Evolutionary conservation across 2,329 filamentous ascomycete genomes (phyloP).

Genomic region (Emergomyces orientalis): DNA sequence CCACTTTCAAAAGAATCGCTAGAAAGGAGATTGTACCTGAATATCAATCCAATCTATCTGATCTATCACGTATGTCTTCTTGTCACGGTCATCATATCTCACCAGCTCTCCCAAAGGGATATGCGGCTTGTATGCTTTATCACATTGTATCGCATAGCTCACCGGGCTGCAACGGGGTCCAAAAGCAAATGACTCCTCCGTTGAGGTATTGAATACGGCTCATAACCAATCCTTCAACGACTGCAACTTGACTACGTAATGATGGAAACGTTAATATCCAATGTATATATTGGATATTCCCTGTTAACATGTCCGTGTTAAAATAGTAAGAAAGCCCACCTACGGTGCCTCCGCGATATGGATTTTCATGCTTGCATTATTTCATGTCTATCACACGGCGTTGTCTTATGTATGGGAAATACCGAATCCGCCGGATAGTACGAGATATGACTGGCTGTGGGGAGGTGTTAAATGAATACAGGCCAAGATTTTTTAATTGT

Average conservation of each 20-base stretch:
- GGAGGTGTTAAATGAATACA: not conserved
- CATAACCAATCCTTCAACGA: conserved; percentile 10
- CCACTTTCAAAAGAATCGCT: not conserved
- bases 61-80: conserved; percentile 24
- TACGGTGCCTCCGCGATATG: conserved; percentile 28
- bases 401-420: too few species aligned
- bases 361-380: conserved; percentile 21
- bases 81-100: conserved; percentile 25
- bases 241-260: conserved; percentile 9
- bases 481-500: not conserved
- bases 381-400: conserved; percentile 8
- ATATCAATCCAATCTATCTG: conserved; percentile 31
- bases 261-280: not conserved
- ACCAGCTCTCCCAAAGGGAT: conserved; percentile 24
- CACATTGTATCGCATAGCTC: conserved; percentile 31
- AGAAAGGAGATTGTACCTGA: conserved; percentile 17
- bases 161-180: conserved; percentile 26
- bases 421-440: conserved; percentile 37
- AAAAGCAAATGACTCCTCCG: conserved; percentile 22
- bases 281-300: not conserved
- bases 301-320: not conserved
- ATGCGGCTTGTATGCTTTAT: conserved; percentile 24
- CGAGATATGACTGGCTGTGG: conserved; percentile 26
- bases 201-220: conserved; percentile 10
- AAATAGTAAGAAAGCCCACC: conserved; percentile 8